Base-by-base conservation (phyloP, 345 rosid genomes). In the Syzygium aromaticum region DNA sequence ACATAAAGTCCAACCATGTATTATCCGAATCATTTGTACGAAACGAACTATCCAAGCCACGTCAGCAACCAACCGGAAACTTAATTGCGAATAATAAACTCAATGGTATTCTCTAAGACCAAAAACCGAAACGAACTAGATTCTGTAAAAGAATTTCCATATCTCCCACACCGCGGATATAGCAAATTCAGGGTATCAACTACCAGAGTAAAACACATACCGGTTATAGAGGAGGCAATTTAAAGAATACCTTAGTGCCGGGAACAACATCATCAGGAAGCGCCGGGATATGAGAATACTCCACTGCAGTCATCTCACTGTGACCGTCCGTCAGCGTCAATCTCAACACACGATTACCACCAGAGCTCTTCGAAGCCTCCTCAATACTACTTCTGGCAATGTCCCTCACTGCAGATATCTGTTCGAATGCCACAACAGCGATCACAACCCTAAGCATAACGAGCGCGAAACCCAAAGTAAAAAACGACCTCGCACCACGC, bases 381-480 rank as follows among this genome's bases (percentile, higher is more conserved):
- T 93, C 96, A 27, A 93, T 93, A 51, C 93, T 92, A 89, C 98
- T 95, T 85, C 90, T 92, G 51, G 98, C 93, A 85, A 95, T 90
- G 90, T 97, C 99, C 87, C 96, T 91, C 85, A 88, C 97, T 19
- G 95, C 93, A 87, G 91, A 91, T 90, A 96, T 90, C 98, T 96
- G 85, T 51, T 84, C 54, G 21, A 63, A 52, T 9, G 86, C 6
- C 6, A 53, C 22, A 28, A 21, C 73, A 63, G 52, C 33, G 85
- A 28, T 19, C 17, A 77, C 11, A 15, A 56, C 17, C 30, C 30
- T 43, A 54, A 87, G n/a, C 9, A 8, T 22, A 33, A 2, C 49
- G 49, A 38, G 82, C 3, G 82, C 27, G 52, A 56, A 54, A 27
- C 51, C 46, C 77, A 40, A 38, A 54, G 85, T 40, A 12, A 49